phyloP scores from a whole-genome alignment of 2,329 filamentous ascomycete genomes.

The Chrysosporium keratinophilum region DNA sequence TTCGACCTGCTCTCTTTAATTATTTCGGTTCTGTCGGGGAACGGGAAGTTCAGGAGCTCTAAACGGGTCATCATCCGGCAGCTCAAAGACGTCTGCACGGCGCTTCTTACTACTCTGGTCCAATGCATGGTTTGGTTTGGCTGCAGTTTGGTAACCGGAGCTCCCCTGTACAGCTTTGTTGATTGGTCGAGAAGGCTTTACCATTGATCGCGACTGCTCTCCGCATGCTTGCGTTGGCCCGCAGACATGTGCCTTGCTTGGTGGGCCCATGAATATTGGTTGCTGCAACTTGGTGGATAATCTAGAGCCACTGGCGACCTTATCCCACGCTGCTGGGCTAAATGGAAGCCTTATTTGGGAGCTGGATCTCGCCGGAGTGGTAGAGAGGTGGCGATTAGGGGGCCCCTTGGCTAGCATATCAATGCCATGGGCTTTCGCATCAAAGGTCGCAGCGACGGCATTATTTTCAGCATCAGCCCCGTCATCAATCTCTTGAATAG shows the following conservation, averaged over 20 bases:
- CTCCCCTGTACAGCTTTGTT: neutral
- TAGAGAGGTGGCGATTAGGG: neutral
- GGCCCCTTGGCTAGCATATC: neutral
- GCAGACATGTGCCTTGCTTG: neutral
- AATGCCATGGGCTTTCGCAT: neutral
- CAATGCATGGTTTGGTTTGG: neutral
- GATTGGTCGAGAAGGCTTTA: neutral
- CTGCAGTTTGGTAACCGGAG: neutral
- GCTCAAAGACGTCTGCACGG: conserved; percentile 9
- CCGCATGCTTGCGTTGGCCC: neutral
- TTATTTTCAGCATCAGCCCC: neutral
- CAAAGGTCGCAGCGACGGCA: neutral
- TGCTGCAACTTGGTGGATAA: neutral
- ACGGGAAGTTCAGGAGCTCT: conserved; percentile 18
- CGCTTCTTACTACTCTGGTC: neutral
- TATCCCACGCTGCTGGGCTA: conserved; percentile 12
- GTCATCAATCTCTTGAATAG: neutral
- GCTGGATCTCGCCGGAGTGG: neutral
- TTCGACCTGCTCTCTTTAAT: neutral
- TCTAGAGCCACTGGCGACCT: neutral
- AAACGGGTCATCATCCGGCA: conserved; percentile 18
- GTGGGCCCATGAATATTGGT: conserved; percentile 1
- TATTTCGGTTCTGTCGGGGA: conserved; percentile 15
- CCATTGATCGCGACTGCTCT: neutral
- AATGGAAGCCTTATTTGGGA: conserved; percentile 10